Evolutionary conservation across 2,329 filamentous ascomycete species (phyloP).

Genomic region (Zarea fungicola): DNA sequence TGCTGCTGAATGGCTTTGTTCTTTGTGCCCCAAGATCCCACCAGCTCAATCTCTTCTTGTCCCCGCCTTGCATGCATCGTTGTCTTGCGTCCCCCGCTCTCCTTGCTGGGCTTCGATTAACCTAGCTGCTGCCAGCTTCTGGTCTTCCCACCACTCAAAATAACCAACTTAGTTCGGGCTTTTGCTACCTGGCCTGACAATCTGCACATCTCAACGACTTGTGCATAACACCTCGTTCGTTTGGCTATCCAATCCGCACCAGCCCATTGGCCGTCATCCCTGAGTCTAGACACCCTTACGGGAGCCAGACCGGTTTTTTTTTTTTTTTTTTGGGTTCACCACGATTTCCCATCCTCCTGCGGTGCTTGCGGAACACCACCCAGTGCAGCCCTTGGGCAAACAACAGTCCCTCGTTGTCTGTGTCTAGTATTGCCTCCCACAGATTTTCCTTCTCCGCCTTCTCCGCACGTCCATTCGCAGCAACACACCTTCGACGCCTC

Average conservation of each 20-base stretch:
- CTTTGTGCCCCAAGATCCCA: constrained; percentile 8
- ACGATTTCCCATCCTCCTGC: too few relatives aligned
- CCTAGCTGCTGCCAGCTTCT: neutral
- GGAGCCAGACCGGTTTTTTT: too few relatives aligned
- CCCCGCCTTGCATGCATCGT: constrained; percentile 5
- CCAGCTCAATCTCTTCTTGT: neutral
- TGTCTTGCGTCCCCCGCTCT: neutral
- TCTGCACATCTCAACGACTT: neutral
- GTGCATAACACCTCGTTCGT: neutral
- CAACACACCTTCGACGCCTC: constrained; percentile 9
- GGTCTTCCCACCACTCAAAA: too few relatives aligned
- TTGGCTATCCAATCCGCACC: neutral
- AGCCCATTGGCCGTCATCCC: constrained; percentile 7
- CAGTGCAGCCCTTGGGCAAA: too few relatives aligned
- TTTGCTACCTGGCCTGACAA: neutral
- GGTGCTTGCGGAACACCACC: constrained; percentile 1
- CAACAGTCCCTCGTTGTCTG: too few relatives aligned
- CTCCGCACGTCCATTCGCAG: constrained; percentile 9
- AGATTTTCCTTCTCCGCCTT: neutral
- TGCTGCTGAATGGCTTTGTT: neutral
- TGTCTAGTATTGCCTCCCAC: constrained; percentile 3
- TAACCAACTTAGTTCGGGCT: too few relatives aligned
- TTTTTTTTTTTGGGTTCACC: too few relatives aligned
- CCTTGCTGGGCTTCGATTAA: neutral
- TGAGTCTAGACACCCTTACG: neutral